Evolutionary conservation across 2,329 filamentous ascomycete genomes (phyloP).

Genomic region (Pseudogymnoascus sp.): DNA sequence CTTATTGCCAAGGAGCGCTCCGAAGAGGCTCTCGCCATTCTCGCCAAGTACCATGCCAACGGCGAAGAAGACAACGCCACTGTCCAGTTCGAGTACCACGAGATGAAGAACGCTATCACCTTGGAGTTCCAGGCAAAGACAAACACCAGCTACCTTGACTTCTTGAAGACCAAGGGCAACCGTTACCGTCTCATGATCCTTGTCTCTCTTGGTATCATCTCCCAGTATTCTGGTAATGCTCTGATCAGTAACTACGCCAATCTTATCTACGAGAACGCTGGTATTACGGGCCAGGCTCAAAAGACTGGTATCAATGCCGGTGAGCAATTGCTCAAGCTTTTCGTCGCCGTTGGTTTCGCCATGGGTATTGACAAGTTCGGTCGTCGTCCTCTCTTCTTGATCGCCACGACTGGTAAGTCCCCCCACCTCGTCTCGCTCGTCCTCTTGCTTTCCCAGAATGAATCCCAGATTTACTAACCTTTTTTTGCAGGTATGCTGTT

Average conservation of each 20-base stretch:
- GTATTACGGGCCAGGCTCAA: slow-evolving; percentile 37
- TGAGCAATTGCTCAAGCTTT: slow-evolving; percentile 35
- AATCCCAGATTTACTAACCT: slow-evolving; percentile 21
- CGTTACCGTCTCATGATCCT: slow-evolving; percentile 54
- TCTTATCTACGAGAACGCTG: slow-evolving; percentile 51
- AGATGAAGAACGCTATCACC: slow-evolving; percentile 18
- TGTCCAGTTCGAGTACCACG: slow-evolving; percentile 35
- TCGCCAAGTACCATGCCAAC: slow-evolving; percentile 46
- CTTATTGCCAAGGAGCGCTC: slow-evolving; percentile 43
- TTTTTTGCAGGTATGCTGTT: slow-evolving; percentile 26
- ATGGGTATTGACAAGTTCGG: slow-evolving; percentile 47
- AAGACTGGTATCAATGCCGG: slow-evolving; percentile 28
- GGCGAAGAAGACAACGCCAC: slow-evolving; percentile 39
- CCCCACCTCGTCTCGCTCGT: not conserved
- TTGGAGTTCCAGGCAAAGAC: slow-evolving; percentile 33
- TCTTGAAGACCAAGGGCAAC: slow-evolving; percentile 47
- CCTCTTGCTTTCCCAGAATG: not conserved
- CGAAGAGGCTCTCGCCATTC: slow-evolving; percentile 41
- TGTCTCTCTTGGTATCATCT: slow-evolving; percentile 55
- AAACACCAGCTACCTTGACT: slow-evolving; percentile 46
- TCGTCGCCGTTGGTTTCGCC: slow-evolving; percentile 47
- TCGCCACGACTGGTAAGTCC: slow-evolving; percentile 19
- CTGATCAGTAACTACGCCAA: slow-evolving; percentile 60
- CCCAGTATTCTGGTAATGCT: slow-evolving; percentile 60
- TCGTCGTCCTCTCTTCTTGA: slow-evolving; percentile 47